Evolutionary conservation across 1,284 basidiomycete genomes (phyloP).

Genomic region (Heterobasidion irregulare): DNA sequence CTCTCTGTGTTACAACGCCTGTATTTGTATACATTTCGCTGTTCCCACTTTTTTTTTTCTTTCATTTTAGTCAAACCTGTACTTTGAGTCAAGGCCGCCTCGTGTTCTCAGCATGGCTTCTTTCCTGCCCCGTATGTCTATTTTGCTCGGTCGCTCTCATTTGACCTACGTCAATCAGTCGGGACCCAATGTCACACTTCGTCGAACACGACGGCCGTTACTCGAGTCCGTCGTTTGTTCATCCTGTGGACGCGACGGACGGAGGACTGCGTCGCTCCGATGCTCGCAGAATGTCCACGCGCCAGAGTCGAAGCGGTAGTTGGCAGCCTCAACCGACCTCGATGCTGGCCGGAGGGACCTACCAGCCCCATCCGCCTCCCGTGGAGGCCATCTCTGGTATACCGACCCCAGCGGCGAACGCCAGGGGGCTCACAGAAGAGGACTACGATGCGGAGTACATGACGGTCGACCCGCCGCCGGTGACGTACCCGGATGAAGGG

Average conservation of each 20-base stretch:
- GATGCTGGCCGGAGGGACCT: not conserved
- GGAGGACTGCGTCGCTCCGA: not conserved
- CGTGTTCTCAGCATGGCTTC: not conserved
- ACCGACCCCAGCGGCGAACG: not conserved
- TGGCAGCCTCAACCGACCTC: not conserved
- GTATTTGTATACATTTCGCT: too few relatives aligned
- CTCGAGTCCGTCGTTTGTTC: not conserved
- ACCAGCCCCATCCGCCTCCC: constrained; percentile 8
- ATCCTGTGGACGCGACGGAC: not conserved
- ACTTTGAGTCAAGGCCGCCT: not conserved
- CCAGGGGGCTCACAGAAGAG: constrained; percentile 1
- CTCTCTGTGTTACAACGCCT: too few relatives aligned
- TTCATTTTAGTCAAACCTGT: not conserved
- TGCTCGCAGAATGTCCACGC: not conserved
- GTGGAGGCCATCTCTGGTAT: constrained; percentile 4
- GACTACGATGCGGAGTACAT: constrained; percentile 8
- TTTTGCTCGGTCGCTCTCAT: too few relatives aligned
- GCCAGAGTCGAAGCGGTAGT: not conserved
- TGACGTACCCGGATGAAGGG: not conserved
- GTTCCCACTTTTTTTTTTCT: not conserved
- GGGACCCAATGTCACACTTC: too few relatives aligned
- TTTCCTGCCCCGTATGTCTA: too few relatives aligned
- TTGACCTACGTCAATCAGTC: too few relatives aligned
- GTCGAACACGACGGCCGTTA: too few relatives aligned
- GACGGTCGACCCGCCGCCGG: constrained; percentile 5